A percentile compares a stretch with the other conserved stretches of the same genome.
These are phyloP conservation scores for Chlamydomonas schloesseri DNA, from an alignment of 139 green algal genomes.

Conservation along the genomic window DNA sequence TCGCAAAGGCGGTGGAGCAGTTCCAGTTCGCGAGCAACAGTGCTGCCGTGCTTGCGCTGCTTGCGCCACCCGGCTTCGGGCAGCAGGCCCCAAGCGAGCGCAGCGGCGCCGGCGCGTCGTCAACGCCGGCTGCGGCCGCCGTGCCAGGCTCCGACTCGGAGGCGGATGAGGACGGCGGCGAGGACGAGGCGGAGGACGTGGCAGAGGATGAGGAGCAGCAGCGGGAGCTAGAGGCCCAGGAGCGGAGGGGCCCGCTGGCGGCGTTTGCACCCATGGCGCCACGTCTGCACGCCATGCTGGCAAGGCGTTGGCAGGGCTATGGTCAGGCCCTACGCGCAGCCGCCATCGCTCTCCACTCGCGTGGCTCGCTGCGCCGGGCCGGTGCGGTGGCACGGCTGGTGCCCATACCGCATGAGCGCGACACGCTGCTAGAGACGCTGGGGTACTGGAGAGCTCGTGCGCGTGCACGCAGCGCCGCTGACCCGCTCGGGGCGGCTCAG, in stretches of 20 bases:
- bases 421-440: not conserved
- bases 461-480: not conserved
- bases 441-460: not conserved
- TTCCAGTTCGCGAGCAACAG: not conserved
- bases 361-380: too few relatives aligned
- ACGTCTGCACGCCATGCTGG: too few relatives aligned
- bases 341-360: too few relatives aligned
- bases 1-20: slow-evolving; percentile 26
- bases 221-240: too few relatives aligned
- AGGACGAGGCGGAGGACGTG: too few relatives aligned
- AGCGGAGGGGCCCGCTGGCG: too few relatives aligned
- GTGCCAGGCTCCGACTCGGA: not conserved
- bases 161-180: too few relatives aligned
- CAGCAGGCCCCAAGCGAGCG: not conserved
- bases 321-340: too few relatives aligned
- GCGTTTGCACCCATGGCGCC: too few relatives aligned
- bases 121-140: not conserved
- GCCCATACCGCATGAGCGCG: not conserved
- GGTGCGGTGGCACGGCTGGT: not conserved
- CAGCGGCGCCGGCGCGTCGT: too few relatives aligned
- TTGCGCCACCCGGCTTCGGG: not conserved
- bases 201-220: too few relatives aligned
- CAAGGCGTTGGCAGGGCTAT: too few relatives aligned
- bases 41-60: not conserved
- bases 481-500: slow-evolving; percentile 4